A percentile compares a stretch with the other conserved stretches of the same genome.
phyloP scores from a whole-genome alignment of 306 rosid species.

The Alnus glutinosa region DNA sequence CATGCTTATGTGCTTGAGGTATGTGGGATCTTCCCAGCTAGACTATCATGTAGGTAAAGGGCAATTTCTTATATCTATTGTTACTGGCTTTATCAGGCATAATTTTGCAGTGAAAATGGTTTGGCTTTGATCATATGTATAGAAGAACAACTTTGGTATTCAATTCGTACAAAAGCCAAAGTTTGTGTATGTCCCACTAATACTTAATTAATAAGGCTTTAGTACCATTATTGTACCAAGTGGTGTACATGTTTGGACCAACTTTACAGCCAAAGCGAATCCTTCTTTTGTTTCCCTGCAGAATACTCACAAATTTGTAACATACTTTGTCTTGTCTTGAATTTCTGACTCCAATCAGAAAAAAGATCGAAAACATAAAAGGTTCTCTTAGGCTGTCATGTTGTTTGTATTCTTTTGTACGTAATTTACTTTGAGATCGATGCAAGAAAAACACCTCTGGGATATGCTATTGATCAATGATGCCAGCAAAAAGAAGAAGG shows the following conservation, averaged over 20 bases:
- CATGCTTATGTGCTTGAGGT: too few relatives aligned
- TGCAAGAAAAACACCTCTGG: background rate
- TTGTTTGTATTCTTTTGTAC: background rate
- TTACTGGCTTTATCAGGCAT: background rate
- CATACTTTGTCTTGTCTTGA: background rate
- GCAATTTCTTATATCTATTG: too few relatives aligned
- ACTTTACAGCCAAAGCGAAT: background rate
- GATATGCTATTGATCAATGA: background rate
- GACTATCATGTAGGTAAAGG: too few relatives aligned
- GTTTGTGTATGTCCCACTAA: background rate
- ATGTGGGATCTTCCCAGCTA: too few relatives aligned
- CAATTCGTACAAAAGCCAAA: constrained; percentile 8
- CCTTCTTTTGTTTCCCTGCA: background rate
- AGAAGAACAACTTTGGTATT: background rate
- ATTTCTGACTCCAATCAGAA: background rate
- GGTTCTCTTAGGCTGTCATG: constrained; percentile 1
- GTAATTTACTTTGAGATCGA: background rate
- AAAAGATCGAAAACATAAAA: background rate
- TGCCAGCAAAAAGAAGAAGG: background rate
- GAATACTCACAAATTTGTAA: background rate
- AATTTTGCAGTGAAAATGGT: background rate
- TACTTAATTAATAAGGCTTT: background rate
- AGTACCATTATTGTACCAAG: background rate
- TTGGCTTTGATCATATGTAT: constrained; percentile 2
- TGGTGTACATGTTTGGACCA: constrained; percentile 1